Evolutionary conservation across 2,329 filamentous ascomycete species (phyloP).

Genomic region (Arthrobotrys iridis): DNA sequence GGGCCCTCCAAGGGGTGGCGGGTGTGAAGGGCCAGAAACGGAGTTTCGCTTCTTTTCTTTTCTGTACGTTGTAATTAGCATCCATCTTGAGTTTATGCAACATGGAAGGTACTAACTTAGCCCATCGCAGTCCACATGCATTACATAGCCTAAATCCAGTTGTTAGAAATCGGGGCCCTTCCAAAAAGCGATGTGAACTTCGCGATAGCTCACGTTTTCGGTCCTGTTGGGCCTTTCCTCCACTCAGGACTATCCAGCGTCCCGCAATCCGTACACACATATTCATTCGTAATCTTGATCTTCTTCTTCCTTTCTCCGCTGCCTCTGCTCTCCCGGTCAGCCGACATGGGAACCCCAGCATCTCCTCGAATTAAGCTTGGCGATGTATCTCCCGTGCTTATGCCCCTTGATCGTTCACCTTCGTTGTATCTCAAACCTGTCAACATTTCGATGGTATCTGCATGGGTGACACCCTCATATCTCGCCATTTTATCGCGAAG

Average conservation of each 20-base stretch:
- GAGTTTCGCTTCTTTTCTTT: constrained; percentile 58
- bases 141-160: constrained; percentile 74
- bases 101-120: constrained; percentile 67
- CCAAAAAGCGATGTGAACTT: no score
- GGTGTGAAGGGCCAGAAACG: constrained; percentile 55
- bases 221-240: constrained; percentile 90
- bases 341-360: constrained; percentile 82
- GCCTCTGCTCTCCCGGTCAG: constrained; percentile 76
- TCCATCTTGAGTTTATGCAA: neutral
- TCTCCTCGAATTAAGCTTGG: constrained; percentile 85
- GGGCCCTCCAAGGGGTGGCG: constrained; percentile 29
- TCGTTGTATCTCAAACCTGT: constrained; percentile 88
- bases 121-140: constrained; percentile 82
- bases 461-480: constrained; percentile 78
- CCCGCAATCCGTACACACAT: constrained; percentile 95
- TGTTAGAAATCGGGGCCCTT: neutral
- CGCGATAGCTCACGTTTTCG: constrained; percentile 74
- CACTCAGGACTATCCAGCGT: constrained; percentile 94
- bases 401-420: constrained; percentile 85
- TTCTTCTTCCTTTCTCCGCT: constrained; percentile 85
- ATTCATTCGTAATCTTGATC: constrained; percentile 83
- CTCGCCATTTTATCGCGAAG: constrained; percentile 86
- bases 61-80: constrained; percentile 38
- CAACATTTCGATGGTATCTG: constrained; percentile 91
- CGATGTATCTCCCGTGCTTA: constrained; percentile 84